Evolutionary conservation across 129 eudicot species (phyloP), one percentile per base, ranked within the genome.

Genomic region (Heracleum sosnowskyi): DNA sequence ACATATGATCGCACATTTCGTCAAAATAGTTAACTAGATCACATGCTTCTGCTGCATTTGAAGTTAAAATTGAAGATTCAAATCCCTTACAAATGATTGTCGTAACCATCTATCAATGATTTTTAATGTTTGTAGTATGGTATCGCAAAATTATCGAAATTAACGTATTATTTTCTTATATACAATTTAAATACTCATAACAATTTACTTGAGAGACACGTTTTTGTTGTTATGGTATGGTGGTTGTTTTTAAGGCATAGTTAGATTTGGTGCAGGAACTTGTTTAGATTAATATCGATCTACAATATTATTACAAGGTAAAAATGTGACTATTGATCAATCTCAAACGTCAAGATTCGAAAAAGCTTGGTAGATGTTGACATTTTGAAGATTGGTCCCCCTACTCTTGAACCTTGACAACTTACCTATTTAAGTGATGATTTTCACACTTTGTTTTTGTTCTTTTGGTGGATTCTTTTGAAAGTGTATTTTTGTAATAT

Each of bases 311-410:
- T 18, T 4, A 49, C n/a, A 4, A 49, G 28, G 24, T 53, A 53
- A 53, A 53, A 22, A 53, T 53, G 62, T 53, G 62, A 53, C 62
- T 53, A 20, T 53, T 53, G 62, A 53, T 53, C 62, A 22, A 17
- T 36, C 11, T 70, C 45, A 70, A 70, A 70, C 46, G 26, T 22
- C 46, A 70, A 22, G n/a, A 17, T 37, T 41, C 42, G 62, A 42
- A 70, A 20, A 37, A 17, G 31, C 37, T 70, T 70, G 41, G 5
- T 70, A 15, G 47, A 37, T 36, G 46, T 39, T 36, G 62, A 53
- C 16, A 70, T 22, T 70, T 36, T 70, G n/a, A 11, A 37, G 75
- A 70, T 37, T 34, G 75, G 75, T 37, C 75, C 75, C 75, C 75
- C 62, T 37, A 20, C 45, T 24, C 7, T 13, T 53, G 11, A 17